Percentiles rank a stretch among this genome's conserved stretches.
Evolutionary conservation across 2,329 filamentous ascomycete species (phyloP).

Genomic region (Cytospora leucostoma): DNA sequence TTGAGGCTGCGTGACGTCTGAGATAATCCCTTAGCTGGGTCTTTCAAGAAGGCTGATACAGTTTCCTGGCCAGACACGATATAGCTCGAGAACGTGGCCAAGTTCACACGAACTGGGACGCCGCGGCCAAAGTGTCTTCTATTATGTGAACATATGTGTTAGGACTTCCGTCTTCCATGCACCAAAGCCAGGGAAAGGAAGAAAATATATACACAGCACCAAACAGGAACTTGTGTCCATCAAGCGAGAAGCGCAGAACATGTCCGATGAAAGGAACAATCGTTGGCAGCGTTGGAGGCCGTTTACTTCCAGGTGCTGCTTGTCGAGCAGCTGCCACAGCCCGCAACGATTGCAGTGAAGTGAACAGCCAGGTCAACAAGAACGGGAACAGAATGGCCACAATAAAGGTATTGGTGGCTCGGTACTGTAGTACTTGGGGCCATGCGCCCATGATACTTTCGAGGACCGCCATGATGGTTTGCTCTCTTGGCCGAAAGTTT

Average conservation of each 20-base stretch:
- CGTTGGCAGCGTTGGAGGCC: conserved; percentile 4
- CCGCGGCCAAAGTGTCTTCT: conserved; percentile 3
- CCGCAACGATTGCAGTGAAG: not conserved
- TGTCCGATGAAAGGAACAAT: conserved; percentile 1
- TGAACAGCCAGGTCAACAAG: not conserved
- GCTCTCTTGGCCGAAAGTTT: not conserved
- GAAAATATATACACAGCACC: conserved; percentile 5
- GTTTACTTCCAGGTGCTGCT: conserved; percentile 4
- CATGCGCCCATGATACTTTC: conserved; percentile 1
- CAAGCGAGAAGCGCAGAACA: conserved; percentile 1
- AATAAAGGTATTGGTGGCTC: not conserved
- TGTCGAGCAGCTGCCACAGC: conserved; percentile 2
- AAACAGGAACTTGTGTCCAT: conserved; percentile 7
- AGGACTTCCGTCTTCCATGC: not conserved
- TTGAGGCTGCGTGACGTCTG: conserved; percentile 7
- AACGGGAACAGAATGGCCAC: not conserved
- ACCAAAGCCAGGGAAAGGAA: not conserved
- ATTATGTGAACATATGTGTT: not conserved
- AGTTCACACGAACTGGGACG: conserved; percentile 5
- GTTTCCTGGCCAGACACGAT: conserved; percentile 7
- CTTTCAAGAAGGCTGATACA: conserved; percentile 6
- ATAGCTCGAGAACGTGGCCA: conserved; percentile 6
- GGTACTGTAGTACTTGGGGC: not conserved
- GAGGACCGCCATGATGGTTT: conserved; percentile 1
- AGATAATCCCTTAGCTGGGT: conserved; percentile 3